Evolutionary conservation across 169 alveolate species (phyloP).

Genomic region (Miamiensis avidus): DNA sequence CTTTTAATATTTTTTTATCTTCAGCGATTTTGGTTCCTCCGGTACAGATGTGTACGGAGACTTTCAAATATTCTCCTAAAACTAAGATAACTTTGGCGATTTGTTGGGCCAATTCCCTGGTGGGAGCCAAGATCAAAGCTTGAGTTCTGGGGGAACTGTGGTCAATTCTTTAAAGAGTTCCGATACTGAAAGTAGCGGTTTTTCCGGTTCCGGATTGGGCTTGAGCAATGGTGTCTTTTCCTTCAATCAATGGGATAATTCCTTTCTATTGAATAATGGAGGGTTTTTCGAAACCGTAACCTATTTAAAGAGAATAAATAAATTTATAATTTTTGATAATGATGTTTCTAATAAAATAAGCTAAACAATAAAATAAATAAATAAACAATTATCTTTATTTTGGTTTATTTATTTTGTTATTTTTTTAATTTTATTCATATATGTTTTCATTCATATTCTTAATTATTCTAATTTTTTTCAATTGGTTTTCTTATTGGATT

Average conservation of each 20-base stretch:
- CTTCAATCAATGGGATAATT: constrained; percentile 97
- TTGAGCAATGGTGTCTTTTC: constrained; percentile 98
- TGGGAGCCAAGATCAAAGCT: constrained; percentile 97
- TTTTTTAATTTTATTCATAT: too few species aligned
- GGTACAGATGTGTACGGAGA: constrained; percentile 38
- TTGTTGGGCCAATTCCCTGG: constrained; percentile 99
- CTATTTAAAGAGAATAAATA: constrained; percentile 66
- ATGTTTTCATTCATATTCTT: too few species aligned
- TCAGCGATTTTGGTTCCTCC: constrained; percentile 96
- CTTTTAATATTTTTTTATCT: constrained; percentile 93
- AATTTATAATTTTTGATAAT: neutral
- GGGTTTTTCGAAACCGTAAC: constrained; percentile 99
- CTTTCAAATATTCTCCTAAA: constrained; percentile 77
- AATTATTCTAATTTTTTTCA: too few species aligned
- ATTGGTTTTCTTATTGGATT: too few species aligned
- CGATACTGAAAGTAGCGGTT: constrained; percentile 98
- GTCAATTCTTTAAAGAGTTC: constrained; percentile 94
- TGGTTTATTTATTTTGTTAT: too few species aligned
- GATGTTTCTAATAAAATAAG: neutral
- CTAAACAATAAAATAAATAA: too few species aligned
- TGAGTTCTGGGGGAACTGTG: constrained; percentile 90
- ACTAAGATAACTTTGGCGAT: constrained; percentile 90
- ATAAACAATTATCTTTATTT: too few species aligned
- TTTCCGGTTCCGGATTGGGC: constrained; percentile 99
- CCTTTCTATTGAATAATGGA: constrained; percentile 99